These are phyloP conservation scores for Candida endomychidarum DNA, from an alignment of 805 yeast genomes.

Conservation along the genomic window DNA sequence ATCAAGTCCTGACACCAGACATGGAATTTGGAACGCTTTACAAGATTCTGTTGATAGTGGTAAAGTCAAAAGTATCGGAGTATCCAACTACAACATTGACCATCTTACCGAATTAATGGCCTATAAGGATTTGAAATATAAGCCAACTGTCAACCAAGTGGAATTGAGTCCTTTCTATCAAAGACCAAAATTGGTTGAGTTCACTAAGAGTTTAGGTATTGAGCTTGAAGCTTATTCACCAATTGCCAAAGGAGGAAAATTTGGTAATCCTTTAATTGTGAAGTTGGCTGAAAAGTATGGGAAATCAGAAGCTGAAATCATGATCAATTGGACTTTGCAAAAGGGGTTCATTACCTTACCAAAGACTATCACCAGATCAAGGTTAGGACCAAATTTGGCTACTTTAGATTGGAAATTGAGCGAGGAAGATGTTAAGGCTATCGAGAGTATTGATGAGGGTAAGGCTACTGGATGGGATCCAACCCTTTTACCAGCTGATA, in stretches of 20 bases:
- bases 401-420: slow-evolving; percentile 27
- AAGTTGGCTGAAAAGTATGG: slow-evolving; percentile 50
- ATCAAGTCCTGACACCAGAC: slow-evolving; percentile 8
- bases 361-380: too few relatives aligned
- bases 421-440: slow-evolving; percentile 21
- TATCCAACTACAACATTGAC: slow-evolving; percentile 32
- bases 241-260: slow-evolving; percentile 43
- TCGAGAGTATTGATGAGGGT: slow-evolving; percentile 29
- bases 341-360: slow-evolving; percentile 73
- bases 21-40: slow-evolving; percentile 72
- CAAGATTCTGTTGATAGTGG: slow-evolving; percentile 71
- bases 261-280: slow-evolving; percentile 53
- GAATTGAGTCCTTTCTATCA: slow-evolving; percentile 49
- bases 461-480: slow-evolving; percentile 4
- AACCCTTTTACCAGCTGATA: slow-evolving; percentile 1
- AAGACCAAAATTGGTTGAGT: slow-evolving; percentile 58
- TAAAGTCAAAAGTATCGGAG: slow-evolving; percentile 37
- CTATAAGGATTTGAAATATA: slow-evolving; percentile 19
- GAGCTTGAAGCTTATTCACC: slow-evolving; percentile 79
- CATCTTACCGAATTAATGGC: slow-evolving; percentile 26
- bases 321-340: slow-evolving; percentile 57
- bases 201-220: slow-evolving; percentile 54
- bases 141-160: slow-evolving; percentile 35
- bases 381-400: too few relatives aligned
- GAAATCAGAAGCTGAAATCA: slow-evolving; percentile 44